phyloP scores from a whole-genome alignment of 2,329 filamentous ascomycete genomes.

The Escovopsis weberi region DNA sequence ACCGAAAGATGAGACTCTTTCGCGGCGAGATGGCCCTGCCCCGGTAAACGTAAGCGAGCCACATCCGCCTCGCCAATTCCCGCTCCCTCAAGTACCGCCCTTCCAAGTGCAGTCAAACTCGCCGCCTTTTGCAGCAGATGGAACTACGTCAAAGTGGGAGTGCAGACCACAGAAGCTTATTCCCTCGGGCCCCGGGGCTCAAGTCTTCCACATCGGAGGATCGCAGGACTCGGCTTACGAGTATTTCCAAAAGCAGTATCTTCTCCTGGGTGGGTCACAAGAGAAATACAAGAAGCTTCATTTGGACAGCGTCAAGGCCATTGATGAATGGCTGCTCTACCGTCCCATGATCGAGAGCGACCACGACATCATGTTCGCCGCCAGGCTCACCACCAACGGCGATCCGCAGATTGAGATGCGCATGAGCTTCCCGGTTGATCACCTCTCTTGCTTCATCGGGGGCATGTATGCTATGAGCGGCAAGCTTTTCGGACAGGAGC shows the following conservation, averaged over 20 bases:
- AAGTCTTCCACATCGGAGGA: constrained; percentile 47
- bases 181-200: constrained; percentile 26
- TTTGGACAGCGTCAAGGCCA: constrained; percentile 48
- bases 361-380: constrained; percentile 60
- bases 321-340: constrained; percentile 62
- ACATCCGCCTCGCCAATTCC: not conserved
- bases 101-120: not conserved
- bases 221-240: constrained; percentile 58
- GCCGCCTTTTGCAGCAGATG: constrained; percentile 21
- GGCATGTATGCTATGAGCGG: constrained; percentile 56
- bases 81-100: not conserved
- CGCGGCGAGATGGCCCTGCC: not conserved
- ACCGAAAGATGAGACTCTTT: constrained; percentile 2
- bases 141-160: constrained; percentile 21
- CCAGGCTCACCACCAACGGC: constrained; percentile 38
- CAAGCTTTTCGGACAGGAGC: constrained; percentile 42
- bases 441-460: constrained; percentile 54
- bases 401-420: constrained; percentile 23
- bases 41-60: not conserved
- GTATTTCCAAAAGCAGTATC: constrained; percentile 52
- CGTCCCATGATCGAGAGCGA: constrained; percentile 57
- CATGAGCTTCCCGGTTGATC: constrained; percentile 45
- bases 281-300: constrained; percentile 63
- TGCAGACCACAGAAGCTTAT: constrained; percentile 48
- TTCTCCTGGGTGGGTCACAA: constrained; percentile 62